Conservation (phyloP, 2,329 filamentous ascomycete genomes). For the Colletotrichum musae region DNA sequence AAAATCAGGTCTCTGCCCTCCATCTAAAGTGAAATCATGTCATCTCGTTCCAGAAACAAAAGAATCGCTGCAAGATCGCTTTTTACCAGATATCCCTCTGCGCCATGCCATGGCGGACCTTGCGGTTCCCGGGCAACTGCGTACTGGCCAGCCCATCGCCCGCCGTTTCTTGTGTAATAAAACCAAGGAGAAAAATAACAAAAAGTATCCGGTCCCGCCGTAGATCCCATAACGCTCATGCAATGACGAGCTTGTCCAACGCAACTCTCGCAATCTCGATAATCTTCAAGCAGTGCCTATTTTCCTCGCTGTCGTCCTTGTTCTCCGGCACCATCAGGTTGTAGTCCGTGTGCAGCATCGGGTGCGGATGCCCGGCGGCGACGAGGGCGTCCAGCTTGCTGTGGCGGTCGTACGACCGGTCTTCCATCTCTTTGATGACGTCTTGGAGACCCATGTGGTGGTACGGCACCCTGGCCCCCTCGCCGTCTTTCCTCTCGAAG, state of each 20-base stretch:
- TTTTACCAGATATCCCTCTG: constrained; percentile 1
- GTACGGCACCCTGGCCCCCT: constrained; percentile 5
- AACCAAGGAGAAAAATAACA: not conserved
- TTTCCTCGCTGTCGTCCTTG: constrained; percentile 53
- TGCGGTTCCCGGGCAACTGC: not conserved
- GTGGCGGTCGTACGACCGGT: constrained; percentile 64
- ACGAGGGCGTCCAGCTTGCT: constrained; percentile 62
- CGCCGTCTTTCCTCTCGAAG: constrained; percentile 40
- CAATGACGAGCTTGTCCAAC: constrained; percentile 69
- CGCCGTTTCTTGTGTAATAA: not conserved
- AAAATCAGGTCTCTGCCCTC: no score
- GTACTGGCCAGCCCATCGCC: not conserved
- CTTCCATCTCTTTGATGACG: constrained; percentile 68
- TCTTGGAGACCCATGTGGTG: constrained; percentile 67
- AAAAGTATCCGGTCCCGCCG: not conserved
- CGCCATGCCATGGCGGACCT: constrained; percentile 5
- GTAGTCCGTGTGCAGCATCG: constrained; percentile 45
- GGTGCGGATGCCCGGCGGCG: constrained; percentile 54
- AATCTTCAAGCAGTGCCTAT: constrained; percentile 63
- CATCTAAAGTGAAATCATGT: no score
- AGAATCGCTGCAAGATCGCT: not conserved
- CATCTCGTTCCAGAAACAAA: no score
- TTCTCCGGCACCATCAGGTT: constrained; percentile 49
- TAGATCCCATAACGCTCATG: constrained; percentile 49
- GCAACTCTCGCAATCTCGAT: constrained; percentile 68